Conservation (phyloP, 257 asterid species). For the Solanum chaucha region DNA sequence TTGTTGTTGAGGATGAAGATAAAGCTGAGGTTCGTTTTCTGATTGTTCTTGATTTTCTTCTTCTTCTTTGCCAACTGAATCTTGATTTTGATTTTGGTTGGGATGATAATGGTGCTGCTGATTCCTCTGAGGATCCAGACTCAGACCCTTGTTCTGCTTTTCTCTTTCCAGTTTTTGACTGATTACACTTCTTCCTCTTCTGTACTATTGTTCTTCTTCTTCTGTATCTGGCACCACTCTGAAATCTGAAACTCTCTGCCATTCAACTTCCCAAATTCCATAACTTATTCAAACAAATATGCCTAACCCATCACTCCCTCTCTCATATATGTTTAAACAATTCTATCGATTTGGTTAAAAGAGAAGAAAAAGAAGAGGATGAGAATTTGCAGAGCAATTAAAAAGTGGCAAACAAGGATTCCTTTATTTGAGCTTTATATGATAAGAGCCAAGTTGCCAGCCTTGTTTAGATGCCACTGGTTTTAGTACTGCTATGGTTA, state of each 20-base stretch:
- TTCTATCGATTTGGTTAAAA: background rate
- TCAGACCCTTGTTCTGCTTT: slow-evolving; percentile 38
- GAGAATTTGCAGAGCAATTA: background rate
- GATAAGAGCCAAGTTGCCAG: slow-evolving; percentile 1
- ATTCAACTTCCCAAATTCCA: slow-evolving; percentile 46
- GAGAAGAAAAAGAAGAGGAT: background rate
- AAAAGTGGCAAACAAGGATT: background rate
- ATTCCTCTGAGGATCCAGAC: slow-evolving; percentile 87
- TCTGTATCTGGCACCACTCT: slow-evolving; percentile 12
- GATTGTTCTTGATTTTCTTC: slow-evolving; percentile 8
- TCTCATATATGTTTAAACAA: background rate
- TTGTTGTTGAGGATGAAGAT: slow-evolving; percentile 17
- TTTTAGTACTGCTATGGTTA: slow-evolving; percentile 22
- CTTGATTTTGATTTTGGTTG: slow-evolving; percentile 12
- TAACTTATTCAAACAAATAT: slow-evolving; percentile 9
- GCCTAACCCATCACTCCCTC: slow-evolving; percentile 54
- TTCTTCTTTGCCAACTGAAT: slow-evolving; percentile 9
- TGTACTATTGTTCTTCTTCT: background rate
- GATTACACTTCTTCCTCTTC: background rate
- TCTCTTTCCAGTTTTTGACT: slow-evolving; percentile 67
- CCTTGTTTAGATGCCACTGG: slow-evolving; percentile 21
- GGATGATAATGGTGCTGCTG: slow-evolving; percentile 22
- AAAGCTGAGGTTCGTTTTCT: background rate
- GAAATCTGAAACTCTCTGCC: slow-evolving; percentile 31
- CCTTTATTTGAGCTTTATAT: slow-evolving; percentile 5